Evolutionary conservation across 2,329 filamentous ascomycete genomes (phyloP).

Genomic region (Sphaerulina musiva): DNA sequence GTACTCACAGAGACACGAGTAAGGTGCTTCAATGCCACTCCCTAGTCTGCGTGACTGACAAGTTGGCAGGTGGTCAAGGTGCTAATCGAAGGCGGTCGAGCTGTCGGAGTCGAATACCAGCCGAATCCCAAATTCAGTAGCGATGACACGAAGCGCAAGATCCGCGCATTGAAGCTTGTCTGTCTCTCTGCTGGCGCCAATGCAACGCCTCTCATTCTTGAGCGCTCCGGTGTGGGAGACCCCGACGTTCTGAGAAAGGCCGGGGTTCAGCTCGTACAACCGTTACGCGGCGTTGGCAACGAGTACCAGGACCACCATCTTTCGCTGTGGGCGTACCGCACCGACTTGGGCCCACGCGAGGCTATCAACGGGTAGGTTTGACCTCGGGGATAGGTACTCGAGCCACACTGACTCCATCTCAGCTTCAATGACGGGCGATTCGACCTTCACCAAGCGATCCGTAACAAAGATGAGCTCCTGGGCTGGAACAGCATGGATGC

Average conservation of each 20-base stretch:
- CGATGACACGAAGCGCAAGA: constrained; percentile 10
- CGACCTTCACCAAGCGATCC: constrained; percentile 41
- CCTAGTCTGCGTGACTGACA: background rate
- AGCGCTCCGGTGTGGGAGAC: constrained; percentile 55
- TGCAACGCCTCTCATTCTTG: constrained; percentile 52
- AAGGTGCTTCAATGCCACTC: background rate
- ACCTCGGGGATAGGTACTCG: background rate
- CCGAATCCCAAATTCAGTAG: constrained; percentile 32
- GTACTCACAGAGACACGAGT: constrained; percentile 48
- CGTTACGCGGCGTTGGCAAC: constrained; percentile 12
- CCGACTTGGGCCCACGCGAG: constrained; percentile 40
- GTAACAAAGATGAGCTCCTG: constrained; percentile 44
- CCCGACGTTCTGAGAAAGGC: constrained; percentile 13
- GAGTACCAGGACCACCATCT: constrained; percentile 35
- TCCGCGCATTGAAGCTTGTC: constrained; percentile 52
- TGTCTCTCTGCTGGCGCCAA: constrained; percentile 54
- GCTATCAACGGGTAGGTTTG: constrained; percentile 46
- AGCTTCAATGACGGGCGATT: constrained; percentile 44
- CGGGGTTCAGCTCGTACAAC: constrained; percentile 27
- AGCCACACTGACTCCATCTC: background rate
- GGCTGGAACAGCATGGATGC: constrained; percentile 55
- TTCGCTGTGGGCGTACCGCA: constrained; percentile 47
- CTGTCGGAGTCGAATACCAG: constrained; percentile 53
- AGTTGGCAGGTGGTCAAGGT: constrained; percentile 42
- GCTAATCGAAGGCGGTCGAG: constrained; percentile 37